Evolutionary conservation across 768 basidiomycete species (phyloP), one percentile per base, ranked within the genome.

Genomic region (Suillus subluteus): DNA sequence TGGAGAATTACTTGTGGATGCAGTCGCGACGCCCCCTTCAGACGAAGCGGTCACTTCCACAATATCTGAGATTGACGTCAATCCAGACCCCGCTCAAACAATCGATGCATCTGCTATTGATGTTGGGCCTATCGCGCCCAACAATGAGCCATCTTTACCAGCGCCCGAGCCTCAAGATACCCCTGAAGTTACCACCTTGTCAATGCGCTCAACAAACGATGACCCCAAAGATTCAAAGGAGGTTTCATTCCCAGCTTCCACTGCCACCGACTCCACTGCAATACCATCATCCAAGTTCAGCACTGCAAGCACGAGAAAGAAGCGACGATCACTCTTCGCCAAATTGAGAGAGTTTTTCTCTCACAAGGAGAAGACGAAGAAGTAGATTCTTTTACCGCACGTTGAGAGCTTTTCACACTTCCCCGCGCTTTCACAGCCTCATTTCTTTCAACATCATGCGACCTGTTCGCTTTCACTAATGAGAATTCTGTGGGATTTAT

Each of bases 311-410:
- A 75, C 73, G 18, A 79, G 82, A 66, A 87, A 88, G 79, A 89
- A 87, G 73, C 79, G 80, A 55, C 73, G 76, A 7, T 88, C 88
- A 18, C 72, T 89, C 38, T 81, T 90, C 62, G 83, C 82, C 32
- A 88, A 82, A 70, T 72, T 82, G 62, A 88, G 85, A 72, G 72
- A 81, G 48, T 71, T 88, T 7, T 89, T 90, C 70, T 72, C 75
- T 43, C 80, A 86, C 64, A 83, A 81, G 70, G 80, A 85, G 26
- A 84, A 84, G 69, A 74, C 73, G 48, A 77, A 81, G 58, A 76
- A 82, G 70, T 73, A 78, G 66, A 77, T 79, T 68, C 8, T 43
- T 30, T 41, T 13, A 30, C 18, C 18, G 1, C 26, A 30, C 12
- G 6, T 26, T 16, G 15, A 16, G 5, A 11, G 18, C 21, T 30